Evolutionary conservation across 2,329 filamentous ascomycete genomes (phyloP).

Genomic region (Clonostachys rosea): DNA sequence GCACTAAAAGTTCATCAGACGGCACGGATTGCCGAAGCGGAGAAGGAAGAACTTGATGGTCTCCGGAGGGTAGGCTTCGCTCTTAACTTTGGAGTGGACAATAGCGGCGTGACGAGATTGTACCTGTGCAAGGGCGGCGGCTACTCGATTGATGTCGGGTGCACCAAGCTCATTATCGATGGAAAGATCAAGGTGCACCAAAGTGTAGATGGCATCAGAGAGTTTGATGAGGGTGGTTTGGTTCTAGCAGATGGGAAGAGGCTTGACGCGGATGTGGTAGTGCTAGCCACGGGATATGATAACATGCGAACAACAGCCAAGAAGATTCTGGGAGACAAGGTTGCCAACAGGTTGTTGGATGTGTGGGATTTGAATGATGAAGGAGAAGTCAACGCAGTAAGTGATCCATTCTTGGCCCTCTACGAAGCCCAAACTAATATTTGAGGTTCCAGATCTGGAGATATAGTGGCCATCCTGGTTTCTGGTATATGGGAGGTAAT

Average conservation of each 20-base stretch:
- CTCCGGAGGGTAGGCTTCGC: conserved; percentile 49
- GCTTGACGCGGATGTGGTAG: conserved; percentile 30
- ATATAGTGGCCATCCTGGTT: conserved; percentile 23
- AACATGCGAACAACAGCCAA: conserved; percentile 24
- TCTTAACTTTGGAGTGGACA: conserved; percentile 47
- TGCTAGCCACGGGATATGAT: conserved; percentile 34
- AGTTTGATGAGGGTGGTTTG: conserved; percentile 16
- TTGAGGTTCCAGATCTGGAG: conserved; percentile 22
- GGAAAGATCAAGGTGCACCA: conserved; percentile 30
- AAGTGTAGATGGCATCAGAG: conserved; percentile 18
- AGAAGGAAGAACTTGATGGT: conserved; percentile 35
- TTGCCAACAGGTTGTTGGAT: conserved; percentile 20
- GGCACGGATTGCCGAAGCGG: conserved; percentile 28
- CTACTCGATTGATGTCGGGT: conserved; percentile 37
- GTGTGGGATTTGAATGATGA: conserved; percentile 29
- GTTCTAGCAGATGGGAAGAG: conserved; percentile 22
- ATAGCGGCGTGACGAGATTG: conserved; percentile 48
- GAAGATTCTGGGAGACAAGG: conserved; percentile 24
- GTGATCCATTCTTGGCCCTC: conserved; percentile 1
- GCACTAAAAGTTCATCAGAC: conserved; percentile 35
- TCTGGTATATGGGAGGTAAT: conserved; percentile 31
- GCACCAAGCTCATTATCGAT: conserved; percentile 28
- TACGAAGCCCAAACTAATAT: not conserved
- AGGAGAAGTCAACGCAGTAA: conserved; percentile 12
- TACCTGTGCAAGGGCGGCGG: conserved; percentile 34